Evolutionary conservation across 176 grass and related monocot genomes (phyloP).

Genomic region (Thinopyrum elongatum): DNA sequence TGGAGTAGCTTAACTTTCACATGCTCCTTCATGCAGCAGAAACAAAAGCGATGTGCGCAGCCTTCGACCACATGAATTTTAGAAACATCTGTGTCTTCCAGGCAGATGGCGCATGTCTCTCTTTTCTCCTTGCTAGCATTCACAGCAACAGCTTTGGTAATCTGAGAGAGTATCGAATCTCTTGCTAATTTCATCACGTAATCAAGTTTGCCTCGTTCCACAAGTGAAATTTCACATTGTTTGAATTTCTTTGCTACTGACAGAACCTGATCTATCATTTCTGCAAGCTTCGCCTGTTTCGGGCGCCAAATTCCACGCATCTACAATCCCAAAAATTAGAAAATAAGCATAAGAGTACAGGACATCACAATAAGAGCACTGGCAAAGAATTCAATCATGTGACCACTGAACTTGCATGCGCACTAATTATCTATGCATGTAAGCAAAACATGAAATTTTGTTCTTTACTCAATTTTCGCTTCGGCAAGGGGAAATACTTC

Average conservation of each 20-base stretch:
- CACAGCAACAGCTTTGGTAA: constrained; percentile 33
- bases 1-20: constrained; percentile 63
- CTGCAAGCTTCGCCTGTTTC: constrained; percentile 34
- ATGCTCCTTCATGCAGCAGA: constrained; percentile 82
- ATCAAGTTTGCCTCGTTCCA: constrained; percentile 32
- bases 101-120: constrained; percentile 78
- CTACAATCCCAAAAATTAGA: constrained; percentile 32
- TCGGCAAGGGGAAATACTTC: not conserved
- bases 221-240: constrained; percentile 40
- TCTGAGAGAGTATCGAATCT: constrained; percentile 57
- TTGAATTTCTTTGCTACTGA: constrained; percentile 49
- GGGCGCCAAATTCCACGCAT: constrained; percentile 46
- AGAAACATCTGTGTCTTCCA: constrained; percentile 60
- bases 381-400: not conserved
- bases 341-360: not conserved
- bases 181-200: constrained; percentile 61
- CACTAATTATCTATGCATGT: not conserved
- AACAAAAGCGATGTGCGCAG: constrained; percentile 72
- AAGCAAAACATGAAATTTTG: not conserved
- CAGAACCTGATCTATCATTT: constrained; percentile 45
- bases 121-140: constrained; percentile 29
- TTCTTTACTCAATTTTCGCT: too few relatives aligned
- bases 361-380: not conserved
- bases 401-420: not conserved
- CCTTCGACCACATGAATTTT: constrained; percentile 61